These are phyloP conservation scores for Penicillium sp. DNA, from an alignment of 2,329 filamentous ascomycete species.

Conservation along the genomic window DNA sequence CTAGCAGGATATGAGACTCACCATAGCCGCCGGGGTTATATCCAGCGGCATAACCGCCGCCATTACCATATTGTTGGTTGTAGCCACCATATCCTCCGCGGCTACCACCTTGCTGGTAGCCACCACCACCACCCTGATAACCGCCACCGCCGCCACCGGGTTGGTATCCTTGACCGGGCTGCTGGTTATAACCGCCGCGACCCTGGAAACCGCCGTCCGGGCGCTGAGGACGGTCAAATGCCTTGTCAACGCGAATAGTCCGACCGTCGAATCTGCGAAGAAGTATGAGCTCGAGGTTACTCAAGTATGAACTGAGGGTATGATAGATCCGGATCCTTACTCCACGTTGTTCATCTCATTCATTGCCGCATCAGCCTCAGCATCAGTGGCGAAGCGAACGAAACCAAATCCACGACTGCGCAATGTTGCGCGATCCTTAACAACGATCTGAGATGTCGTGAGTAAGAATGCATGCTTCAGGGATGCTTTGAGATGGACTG, in stretches of 20 bases:
- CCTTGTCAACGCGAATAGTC: constrained; percentile 92
- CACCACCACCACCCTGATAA: constrained; percentile 10
- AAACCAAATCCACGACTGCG: constrained; percentile 98
- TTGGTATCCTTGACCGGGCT: constrained; percentile 39
- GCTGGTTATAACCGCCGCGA: constrained; percentile 47
- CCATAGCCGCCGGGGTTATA: constrained; percentile 32
- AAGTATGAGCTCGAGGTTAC: constrained; percentile 15
- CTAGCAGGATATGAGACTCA: constrained; percentile 12
- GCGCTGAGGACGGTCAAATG: constrained; percentile 73
- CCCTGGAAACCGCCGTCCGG: constrained; percentile 51
- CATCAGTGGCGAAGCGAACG: constrained; percentile 70
- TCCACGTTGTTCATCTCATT: constrained; percentile 57
- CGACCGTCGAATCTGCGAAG: constrained; percentile 81
- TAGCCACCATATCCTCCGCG: constrained; percentile 34
- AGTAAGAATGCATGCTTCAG: constrained; percentile 12
- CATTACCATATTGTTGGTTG: constrained; percentile 25
- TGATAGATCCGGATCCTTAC: constrained; percentile 55
- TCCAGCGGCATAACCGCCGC: constrained; percentile 26
- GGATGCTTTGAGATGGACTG: background rate
- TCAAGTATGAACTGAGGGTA: constrained; percentile 3
- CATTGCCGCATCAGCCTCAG: constrained; percentile 45
- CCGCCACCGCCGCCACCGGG: constrained; percentile 12
- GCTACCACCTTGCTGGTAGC: constrained; percentile 13
- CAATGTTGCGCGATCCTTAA: constrained; percentile 95
- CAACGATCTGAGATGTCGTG: constrained; percentile 69